Percentiles rank a stretch among this genome's conserved stretches.
Evolutionary conservation across 106 monocot species (phyloP).

Genomic region (Dendrobium catenatum): DNA sequence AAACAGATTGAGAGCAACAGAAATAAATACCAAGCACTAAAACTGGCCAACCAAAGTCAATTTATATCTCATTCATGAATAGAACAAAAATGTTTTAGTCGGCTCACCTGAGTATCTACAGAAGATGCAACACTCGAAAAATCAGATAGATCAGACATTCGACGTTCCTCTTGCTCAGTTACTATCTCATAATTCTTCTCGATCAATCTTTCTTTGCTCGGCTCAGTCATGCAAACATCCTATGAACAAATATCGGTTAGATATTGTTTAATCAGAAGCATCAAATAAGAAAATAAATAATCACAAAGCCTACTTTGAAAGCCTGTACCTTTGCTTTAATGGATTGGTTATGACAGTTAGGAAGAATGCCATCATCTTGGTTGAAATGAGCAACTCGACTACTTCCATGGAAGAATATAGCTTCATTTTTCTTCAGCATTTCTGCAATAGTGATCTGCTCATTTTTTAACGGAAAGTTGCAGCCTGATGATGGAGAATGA

Average conservation of each 20-base stretch:
- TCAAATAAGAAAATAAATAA: neutral
- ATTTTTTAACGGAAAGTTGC: slow-evolving; percentile 10
- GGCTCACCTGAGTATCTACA: slow-evolving; percentile 56
- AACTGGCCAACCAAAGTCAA: neutral
- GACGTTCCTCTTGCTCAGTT: slow-evolving; percentile 72
- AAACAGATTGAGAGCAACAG: neutral
- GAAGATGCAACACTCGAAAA: slow-evolving; percentile 67
- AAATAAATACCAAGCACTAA: neutral
- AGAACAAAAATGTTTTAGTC: neutral
- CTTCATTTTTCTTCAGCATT: slow-evolving; percentile 10
- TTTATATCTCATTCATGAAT: neutral
- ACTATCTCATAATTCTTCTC: slow-evolving; percentile 4
- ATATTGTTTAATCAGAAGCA: neutral
- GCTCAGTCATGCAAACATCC: slow-evolving; percentile 24
- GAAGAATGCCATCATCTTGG: slow-evolving; percentile 16
- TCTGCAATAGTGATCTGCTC: neutral
- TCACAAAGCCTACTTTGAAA: neutral
- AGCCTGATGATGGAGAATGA: slow-evolving; percentile 9
- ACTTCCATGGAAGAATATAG: slow-evolving; percentile 6
- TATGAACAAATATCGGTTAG: slow-evolving; percentile 3
- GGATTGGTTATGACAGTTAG: slow-evolving; percentile 10
- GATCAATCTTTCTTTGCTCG: slow-evolving; percentile 20
- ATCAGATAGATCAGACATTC: slow-evolving; percentile 94
- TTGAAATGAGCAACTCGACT: slow-evolving; percentile 7
- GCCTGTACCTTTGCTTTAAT: slow-evolving; percentile 21